Evolutionary conservation across 768 basidiomycete species (phyloP), one percentile per base, ranked within the genome.

Genomic region (Trichaptum fuscoviolaceum): DNA sequence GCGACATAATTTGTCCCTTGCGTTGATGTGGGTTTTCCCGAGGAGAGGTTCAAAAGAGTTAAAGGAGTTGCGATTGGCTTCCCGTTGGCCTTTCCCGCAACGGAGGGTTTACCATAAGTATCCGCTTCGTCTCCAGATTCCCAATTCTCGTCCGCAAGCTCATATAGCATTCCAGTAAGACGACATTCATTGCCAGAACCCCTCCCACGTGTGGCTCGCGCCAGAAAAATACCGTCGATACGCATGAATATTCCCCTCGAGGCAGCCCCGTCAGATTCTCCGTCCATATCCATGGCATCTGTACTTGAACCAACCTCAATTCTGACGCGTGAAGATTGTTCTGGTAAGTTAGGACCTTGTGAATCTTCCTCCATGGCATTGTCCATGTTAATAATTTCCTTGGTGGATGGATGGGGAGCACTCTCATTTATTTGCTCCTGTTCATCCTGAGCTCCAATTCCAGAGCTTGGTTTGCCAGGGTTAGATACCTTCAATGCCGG

Each of bases 111-210:
- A 12, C 15, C 20, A 52, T 52, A 30, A 2, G 23, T 59, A 17
- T 36, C 34, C 15, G 68, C 42, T 61, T 61, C 59, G 26, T 26
- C 24, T 25, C 74, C 75, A 20, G 82, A 85, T 60, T 83, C 86
- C 87, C 87, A 93, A 66, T 89, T 90, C 63, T 82, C 79, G 67
- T 93, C 92, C 1, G 85, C 92, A 35, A 94, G 79, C 74, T 94
- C 92, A 69, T 88, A 93, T 63, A 93, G 75, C 83, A 85, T 84
- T 25, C 92, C 92, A 67, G 84, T 82, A n/a, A 84, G 85, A 68
- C 90, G 80, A 61, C 87, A 87, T 73, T 91, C 88, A 71, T 78
- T 81, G 35, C 77, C 82, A 35, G 74, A 72, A 9, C 72, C 76
- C 4, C 71, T 71, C 4, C 84, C 84, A 42, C 82, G 77, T 25